Conservation (phyloP, 108 stramenopile species). For the Ochromonas danica region DNA sequence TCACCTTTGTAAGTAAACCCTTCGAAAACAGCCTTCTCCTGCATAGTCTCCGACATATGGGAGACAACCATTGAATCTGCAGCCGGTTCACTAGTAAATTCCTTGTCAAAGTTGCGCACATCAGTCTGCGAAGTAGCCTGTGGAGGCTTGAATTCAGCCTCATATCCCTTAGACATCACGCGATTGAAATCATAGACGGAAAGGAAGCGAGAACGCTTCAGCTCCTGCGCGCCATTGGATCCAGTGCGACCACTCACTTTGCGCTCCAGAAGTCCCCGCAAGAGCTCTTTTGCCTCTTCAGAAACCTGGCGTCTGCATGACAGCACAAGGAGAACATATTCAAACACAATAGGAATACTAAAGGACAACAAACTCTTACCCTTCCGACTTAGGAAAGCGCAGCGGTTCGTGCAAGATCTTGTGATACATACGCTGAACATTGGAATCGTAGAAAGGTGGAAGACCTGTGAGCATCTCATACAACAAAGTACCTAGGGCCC, state of each 20-base stretch:
- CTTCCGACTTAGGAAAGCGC: constrained; percentile 43
- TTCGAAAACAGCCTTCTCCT: constrained; percentile 37
- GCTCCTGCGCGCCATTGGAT: constrained; percentile 26
- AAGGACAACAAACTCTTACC: background rate
- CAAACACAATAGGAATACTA: background rate
- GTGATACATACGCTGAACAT: constrained; percentile 53
- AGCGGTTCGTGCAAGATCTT: constrained; percentile 50
- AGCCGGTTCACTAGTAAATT: constrained; percentile 41
- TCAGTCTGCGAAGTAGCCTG: background rate
- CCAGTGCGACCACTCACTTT: constrained; percentile 24
- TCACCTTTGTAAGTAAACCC: constrained; percentile 39
- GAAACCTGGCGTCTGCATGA: constrained; percentile 13
- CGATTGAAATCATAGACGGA: constrained; percentile 36
- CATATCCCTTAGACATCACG: constrained; percentile 31
- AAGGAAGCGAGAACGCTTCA: constrained; percentile 31
- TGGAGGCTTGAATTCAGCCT: constrained; percentile 39
- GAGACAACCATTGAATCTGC: constrained; percentile 32
- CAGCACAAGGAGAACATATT: background rate
- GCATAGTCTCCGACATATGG: constrained; percentile 37
- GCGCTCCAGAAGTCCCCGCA: constrained; percentile 22
- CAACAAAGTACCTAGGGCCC: constrained; percentile 63
- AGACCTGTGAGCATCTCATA: constrained; percentile 57
- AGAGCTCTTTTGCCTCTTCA: constrained; percentile 20
- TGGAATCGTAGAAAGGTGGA: constrained; percentile 57
- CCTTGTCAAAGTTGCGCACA: constrained; percentile 43